Percentiles rank a stretch among this genome's conserved stretches.
phyloP scores from a whole-genome alignment of 2,329 filamentous ascomycete species.

The Acephala macrosclerotiorum region DNA sequence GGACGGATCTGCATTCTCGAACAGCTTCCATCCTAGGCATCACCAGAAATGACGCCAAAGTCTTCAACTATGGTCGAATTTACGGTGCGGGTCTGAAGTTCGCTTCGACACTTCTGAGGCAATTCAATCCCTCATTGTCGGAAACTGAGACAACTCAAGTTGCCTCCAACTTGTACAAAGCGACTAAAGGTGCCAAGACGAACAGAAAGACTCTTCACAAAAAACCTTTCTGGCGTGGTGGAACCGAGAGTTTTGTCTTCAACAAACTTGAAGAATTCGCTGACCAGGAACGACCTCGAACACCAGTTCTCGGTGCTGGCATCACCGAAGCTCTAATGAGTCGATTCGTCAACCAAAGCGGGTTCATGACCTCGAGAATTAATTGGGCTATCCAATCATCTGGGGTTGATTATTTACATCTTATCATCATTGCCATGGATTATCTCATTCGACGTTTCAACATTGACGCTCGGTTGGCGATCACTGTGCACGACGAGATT shows the following conservation, averaged over 20 bases:
- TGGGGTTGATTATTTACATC: constrained; percentile 95
- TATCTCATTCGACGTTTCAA: constrained; percentile 87
- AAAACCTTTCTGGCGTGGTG: constrained; percentile 89
- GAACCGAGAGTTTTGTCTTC: constrained; percentile 97
- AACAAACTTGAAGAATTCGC: constrained; percentile 98
- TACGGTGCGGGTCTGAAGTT: constrained; percentile 98
- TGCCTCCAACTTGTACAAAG: constrained; percentile 82
- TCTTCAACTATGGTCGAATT: constrained; percentile 98
- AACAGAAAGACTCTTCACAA: constrained; percentile 75
- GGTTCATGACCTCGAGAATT: constrained; percentile 94
- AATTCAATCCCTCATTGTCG: constrained; percentile 88
- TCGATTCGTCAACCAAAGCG: constrained; percentile 85
- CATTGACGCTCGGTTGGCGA: constrained; percentile 82
- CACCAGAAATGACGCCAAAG: constrained; percentile 91
- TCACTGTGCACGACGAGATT: constrained; percentile 98
- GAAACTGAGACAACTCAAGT: constrained; percentile 80
- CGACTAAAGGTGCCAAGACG: constrained; percentile 90
- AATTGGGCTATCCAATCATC: constrained; percentile 99
- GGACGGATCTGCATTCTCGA: constrained; percentile 92
- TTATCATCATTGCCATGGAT: constrained; percentile 94
- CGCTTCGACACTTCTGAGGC: constrained; percentile 84
- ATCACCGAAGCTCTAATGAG: constrained; percentile 96
- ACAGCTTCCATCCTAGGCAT: constrained; percentile 94
- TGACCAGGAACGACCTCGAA: constrained; percentile 88
- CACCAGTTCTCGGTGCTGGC: constrained; percentile 90